Base-by-base conservation (phyloP, 2,329 filamentous ascomycete genomes). In the Cryoendolithus antarcticus region DNA sequence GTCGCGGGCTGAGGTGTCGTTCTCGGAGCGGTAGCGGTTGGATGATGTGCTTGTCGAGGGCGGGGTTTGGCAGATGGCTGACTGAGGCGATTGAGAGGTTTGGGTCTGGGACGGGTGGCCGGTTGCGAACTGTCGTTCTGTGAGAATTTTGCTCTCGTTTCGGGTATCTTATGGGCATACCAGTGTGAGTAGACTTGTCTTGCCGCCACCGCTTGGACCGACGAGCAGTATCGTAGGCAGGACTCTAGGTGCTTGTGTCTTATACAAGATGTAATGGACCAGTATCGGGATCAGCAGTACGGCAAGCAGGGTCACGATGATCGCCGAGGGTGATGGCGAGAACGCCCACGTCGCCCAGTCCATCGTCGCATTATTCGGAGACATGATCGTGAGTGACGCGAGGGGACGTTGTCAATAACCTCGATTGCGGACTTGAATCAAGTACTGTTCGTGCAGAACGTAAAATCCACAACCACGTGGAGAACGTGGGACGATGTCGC, bases 111-210 rank as follows among this genome's bases (percentile, higher is more conserved):
- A 55, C 21, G 63, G 55, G 9, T 72, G 67, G 48, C 76, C 72
- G 59, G 75, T 73, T 54, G 78, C 67, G 36, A 67, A 60, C 66
- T 69, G 51, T n/a, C 31, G 9, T 15, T 13, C 9, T 12, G 11
- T 32, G 12, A 12, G 32, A 32, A 21, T 11, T 4, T 36, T 8
- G n/a, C 21, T 6, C 8, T 29, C 7, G 24, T 39, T 39, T 28
- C 9, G n/a, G 27, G 7, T 8, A 9, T 30, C 21, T 10, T 10
- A 13, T 13, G 28, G 8, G 35, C 64, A 45, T 67, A 82, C 79
- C 50, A 91, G 71, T 13, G 85, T 86, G n/a, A 86, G 65, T 28
- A 96, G 75, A 6, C 83, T 74, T 0, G 91, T 96, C 68, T 96
- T 98, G 54, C 91, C 91, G 36, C 77, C 74, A 46, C 80, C 82